Base-by-base conservation (phyloP, 73 alveolate species). In the Symbiodinium pilosum region DNA sequence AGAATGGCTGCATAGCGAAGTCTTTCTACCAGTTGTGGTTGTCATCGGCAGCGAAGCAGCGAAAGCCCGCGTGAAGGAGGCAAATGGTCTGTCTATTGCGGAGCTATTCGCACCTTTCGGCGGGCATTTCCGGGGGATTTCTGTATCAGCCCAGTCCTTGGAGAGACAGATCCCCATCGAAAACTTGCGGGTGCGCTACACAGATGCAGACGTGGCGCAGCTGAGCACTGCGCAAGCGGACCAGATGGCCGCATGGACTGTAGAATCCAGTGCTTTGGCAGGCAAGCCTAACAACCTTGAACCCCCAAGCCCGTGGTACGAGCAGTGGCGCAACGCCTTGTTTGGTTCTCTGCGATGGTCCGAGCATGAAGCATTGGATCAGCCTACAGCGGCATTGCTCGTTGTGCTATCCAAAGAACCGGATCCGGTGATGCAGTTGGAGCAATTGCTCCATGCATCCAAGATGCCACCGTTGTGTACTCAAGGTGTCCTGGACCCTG, bases 241-340 rank as follows among this genome's bases (percentile, higher is more conserved):
- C 36, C 96, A 89, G 96, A 14, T 89, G 87, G 87, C 87, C 11
- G 96, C 84, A 9, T 89, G 96, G 96, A 43, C 96, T 14, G 96
- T 89, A 39, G 96, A 89, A 85, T 89, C 96, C 73, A 68, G 96
- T 30, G 96, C 96, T 3, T 11, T 68, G 87, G 75, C 85, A 24
- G 44, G 85, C 44, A 54, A n/a, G 38, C 32, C 94, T 2, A 68
- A 89, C 77, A 68, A 75, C 34, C 44, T 89, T 41, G 73, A 69
- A 32, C 42, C 96, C 2, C 96, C 96, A 1, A 89, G 96, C 64
- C 96, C 96, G 14, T 89, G 96, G 96, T 89, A 89, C 39, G 96
- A 89, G 83, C 71, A 89, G 75, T 89, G 96, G 96, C 96, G 96
- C 26, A 89, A 83, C 11, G 96, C 96, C 4, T 73, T 92, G 59